Percentiles rank a stretch among this genome's conserved stretches.
These are phyloP conservation scores for Plasmodium fragile DNA, from an alignment of 169 alveolate species.

Conservation along the genomic window DNA sequence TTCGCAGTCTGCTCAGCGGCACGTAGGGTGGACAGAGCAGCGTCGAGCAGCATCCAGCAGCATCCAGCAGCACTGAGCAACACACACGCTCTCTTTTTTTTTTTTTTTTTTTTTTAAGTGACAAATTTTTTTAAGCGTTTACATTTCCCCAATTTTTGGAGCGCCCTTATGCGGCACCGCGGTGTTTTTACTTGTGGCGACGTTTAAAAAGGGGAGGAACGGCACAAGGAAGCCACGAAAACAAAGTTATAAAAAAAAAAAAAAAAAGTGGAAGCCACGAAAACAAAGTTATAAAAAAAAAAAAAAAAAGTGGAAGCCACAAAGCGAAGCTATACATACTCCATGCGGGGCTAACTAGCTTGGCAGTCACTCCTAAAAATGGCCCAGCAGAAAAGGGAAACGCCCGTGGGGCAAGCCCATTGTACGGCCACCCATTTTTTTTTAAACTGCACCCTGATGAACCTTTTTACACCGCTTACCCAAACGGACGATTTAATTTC, in stretches of 20 bases:
- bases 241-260: neutral
- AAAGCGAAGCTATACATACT: neutral
- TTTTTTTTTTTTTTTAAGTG: neutral
- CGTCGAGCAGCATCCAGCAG: neutral
- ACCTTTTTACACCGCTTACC: neutral
- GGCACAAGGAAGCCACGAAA: neutral
- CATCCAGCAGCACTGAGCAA: neutral
- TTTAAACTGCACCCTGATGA: neutral
- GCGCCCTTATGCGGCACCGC: neutral
- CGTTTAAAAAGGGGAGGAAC: neutral
- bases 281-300: neutral
- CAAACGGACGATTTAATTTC: neutral
- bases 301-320: neutral
- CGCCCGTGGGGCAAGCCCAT: neutral
- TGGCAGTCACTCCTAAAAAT: neutral
- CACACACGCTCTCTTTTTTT: neutral
- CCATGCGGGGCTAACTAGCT: neutral
- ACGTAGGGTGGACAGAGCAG: neutral
- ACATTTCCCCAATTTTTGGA: neutral
- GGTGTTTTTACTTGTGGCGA: neutral
- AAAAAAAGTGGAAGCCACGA: neutral
- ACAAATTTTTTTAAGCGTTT: neutral
- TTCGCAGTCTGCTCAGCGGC: slow-evolving; percentile 58
- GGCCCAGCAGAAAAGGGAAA: neutral
- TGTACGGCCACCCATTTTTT: neutral